Percentiles rank a stretch among this genome's conserved stretches.
Evolutionary conservation across 805 yeast genomes (phyloP).

Genomic region (Helenozyma rhizophorensis): DNA sequence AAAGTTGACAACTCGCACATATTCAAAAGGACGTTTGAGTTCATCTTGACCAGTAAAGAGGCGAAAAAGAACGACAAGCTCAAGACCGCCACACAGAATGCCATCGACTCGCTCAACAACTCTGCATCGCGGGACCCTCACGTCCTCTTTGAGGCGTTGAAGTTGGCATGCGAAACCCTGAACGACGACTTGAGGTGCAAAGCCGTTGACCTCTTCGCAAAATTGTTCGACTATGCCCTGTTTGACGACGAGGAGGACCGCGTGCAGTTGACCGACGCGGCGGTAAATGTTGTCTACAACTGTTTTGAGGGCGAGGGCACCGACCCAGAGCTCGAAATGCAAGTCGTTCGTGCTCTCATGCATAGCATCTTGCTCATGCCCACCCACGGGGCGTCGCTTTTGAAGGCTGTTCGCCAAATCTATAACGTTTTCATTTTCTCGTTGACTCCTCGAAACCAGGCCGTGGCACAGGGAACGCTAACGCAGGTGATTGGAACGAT

Average conservation of each 20-base stretch:
- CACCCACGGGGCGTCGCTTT: slow-evolving; percentile 83
- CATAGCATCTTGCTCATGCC: slow-evolving; percentile 82
- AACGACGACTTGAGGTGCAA: slow-evolving; percentile 61
- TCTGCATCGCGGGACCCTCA: slow-evolving; percentile 41
- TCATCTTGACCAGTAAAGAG: slow-evolving; percentile 56
- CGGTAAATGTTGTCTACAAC: slow-evolving; percentile 76
- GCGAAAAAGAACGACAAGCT: slow-evolving; percentile 48
- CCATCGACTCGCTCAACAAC: slow-evolving; percentile 35
- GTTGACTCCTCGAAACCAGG: slow-evolving; percentile 76
- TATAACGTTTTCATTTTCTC: slow-evolving; percentile 90
- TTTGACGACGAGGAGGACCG: slow-evolving; percentile 53
- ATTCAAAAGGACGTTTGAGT: slow-evolving; percentile 54
- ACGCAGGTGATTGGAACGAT: slow-evolving; percentile 86
- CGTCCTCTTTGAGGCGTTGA: slow-evolving; percentile 73
- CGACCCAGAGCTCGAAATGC: slow-evolving; percentile 83
- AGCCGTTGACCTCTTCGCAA: slow-evolving; percentile 83
- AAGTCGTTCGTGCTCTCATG: slow-evolving; percentile 86
- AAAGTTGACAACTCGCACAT: slow-evolving; percentile 20
- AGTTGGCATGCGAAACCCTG: slow-evolving; percentile 67
- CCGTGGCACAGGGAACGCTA: slow-evolving; percentile 90
- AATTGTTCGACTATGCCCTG: slow-evolving; percentile 80
- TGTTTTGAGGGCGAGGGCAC: slow-evolving; percentile 93
- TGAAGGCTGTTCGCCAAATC: slow-evolving; percentile 89
- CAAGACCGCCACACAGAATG: slow-evolving; percentile 33
- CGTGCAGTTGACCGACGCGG: slow-evolving; percentile 67